Evolutionary conservation across 371 early-diverging fungal species (phyloP), one percentile per base, ranked within the genome.

Genomic region (Coemansia sp.): DNA sequence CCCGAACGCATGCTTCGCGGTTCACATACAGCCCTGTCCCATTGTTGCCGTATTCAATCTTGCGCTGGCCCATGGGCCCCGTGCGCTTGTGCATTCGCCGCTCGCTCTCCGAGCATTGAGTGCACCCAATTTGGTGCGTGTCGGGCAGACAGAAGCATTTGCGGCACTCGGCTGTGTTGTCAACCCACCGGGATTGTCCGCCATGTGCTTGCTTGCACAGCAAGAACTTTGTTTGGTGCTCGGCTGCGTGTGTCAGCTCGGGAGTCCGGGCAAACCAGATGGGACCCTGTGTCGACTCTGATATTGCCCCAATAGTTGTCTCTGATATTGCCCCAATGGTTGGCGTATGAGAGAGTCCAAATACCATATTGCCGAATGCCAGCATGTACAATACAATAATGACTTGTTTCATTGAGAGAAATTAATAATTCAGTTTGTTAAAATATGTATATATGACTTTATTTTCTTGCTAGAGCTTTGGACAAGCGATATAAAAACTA

Each of bases 191-290:
- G 37, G 54, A 39, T 11, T 39, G 66, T 0, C 75, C 75, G 44
- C 55, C 60, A 40, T 74, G 75, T 8, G 75, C 75, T 47, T 65
- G 62, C 62, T 70, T 70, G 67, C 75, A 74, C 28, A 58, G 20
- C 23, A 74, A 50, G 20, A 60, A 74, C 28, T 47, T 30, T 11
- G 59, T 65, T n/a, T 62, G 51, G 42, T 74, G 75, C 20, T 44
- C 8, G 12, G 57, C 65, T 23, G 63, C 25, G 2, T 47, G 44
- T 0, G 26, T 28, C 0, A 59, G 20, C 14, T 26, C 53, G 5
- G 75, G 75, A 28, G 61, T 23, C 8, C 67, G 66, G 2, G 42
- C 28, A 37, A 65, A 74, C 75, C 75, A 74, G 1, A 74, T 66
- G 6, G 75, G 70, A 1, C 48, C 52, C 1, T 47, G 5, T 8